Base-by-base conservation (phyloP, 257 asterid genomes). In the Plectranthus barbatus region DNA sequence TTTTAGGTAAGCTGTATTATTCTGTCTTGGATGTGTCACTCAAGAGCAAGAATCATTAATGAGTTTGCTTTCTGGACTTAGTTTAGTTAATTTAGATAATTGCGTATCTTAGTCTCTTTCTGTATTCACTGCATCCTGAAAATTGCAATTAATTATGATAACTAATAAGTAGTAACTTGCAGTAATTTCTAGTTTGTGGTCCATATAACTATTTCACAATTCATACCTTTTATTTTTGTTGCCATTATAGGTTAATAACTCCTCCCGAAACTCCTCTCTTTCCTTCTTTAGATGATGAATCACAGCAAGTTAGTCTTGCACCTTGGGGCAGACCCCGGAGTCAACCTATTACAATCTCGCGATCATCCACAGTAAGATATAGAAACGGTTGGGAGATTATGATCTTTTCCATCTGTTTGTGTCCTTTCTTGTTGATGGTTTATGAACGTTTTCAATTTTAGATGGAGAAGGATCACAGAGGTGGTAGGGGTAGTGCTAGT, bases 181-280 rank as follows among this genome's bases (percentile, higher is more conserved):
- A n/a, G n/a, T n/a, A n/a, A n/a, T n/a, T n/a, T n/a, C n/a, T n/a
- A n/a, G n/a, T n/a, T n/a, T n/a, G n/a, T n/a, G n/a, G n/a, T n/a
- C n/a, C n/a, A n/a, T n/a, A n/a, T n/a, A n/a, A n/a, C n/a, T n/a
- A n/a, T n/a, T n/a, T n/a, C n/a, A n/a, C n/a, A n/a, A n/a, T n/a
- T n/a, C n/a, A n/a, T n/a, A n/a, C n/a, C n/a, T n/a, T n/a, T n/a
- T n/a, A n/a, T n/a, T n/a, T n/a, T n/a, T n/a, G n/a, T n/a, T n/a
- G n/a, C n/a, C n/a, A n/a, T n/a, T n/a, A 18, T 63, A 93, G 99
- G 99, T 81, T 93, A 77, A 78, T 87, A 73, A 90, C 99, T 41
- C 99, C 99, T 68, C 99, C 99, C 0, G 99, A 90, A 49, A 93
- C 97, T 58, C 99, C 99, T 64, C 91, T 93, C 29, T 93, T 93